phyloP scores from a whole-genome alignment of 2,329 filamentous ascomycete species.

The Aspergillus puulaauensis region DNA sequence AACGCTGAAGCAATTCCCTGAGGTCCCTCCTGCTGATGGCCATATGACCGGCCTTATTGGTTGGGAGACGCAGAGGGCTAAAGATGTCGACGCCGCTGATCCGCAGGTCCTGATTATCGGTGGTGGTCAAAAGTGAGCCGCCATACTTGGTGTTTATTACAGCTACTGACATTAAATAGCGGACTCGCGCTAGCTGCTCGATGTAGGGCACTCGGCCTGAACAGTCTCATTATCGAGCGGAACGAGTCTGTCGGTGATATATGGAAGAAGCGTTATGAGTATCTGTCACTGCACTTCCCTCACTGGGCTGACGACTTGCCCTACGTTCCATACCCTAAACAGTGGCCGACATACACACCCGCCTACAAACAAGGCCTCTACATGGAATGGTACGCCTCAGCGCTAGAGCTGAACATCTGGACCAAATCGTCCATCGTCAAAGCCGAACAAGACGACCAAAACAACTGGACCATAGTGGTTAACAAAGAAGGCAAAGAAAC shows the following conservation, averaged over 20 bases:
- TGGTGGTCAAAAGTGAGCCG: no score
- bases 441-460: conserved; percentile 20
- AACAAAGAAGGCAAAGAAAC: conserved; percentile 22
- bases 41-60: no score
- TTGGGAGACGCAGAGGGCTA: no score
- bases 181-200: conserved; percentile 28
- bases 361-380: conserved; percentile 30
- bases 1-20: no score
- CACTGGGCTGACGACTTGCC: conserved; percentile 31
- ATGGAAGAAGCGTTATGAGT: conserved; percentile 34
- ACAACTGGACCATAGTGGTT: conserved; percentile 22
- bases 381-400: conserved; percentile 29
- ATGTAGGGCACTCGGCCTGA: conserved; percentile 25
- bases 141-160: no score
- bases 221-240: conserved; percentile 31
- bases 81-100: no score
- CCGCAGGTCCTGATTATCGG: no score
- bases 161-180: conserved; percentile 2
- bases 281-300: conserved; percentile 32
- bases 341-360: conserved; percentile 34
- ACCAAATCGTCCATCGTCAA: conserved; percentile 22
- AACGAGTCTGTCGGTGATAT: conserved; percentile 28
- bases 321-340: conserved; percentile 31
- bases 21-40: no score
- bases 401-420: conserved; percentile 28